Evolutionary conservation across 2,329 filamentous ascomycete genomes (phyloP).

Genomic region (Decorospora gaudefroyi): DNA sequence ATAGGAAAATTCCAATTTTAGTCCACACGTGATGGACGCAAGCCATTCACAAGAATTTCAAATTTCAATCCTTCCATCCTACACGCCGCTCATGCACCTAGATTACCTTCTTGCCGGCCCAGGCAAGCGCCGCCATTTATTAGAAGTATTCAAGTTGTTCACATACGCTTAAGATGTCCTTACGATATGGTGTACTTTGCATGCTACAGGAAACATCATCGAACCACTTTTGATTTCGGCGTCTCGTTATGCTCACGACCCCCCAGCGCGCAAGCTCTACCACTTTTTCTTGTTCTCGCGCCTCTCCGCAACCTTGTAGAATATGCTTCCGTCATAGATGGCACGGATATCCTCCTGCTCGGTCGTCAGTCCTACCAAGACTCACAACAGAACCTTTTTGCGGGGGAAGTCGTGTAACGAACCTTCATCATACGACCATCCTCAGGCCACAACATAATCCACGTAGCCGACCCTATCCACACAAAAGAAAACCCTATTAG

Average conservation of each 20-base stretch:
- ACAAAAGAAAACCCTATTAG: neutral
- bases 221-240: neutral
- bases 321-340: conserved; percentile 60
- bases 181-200: too few species aligned
- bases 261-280: too few species aligned
- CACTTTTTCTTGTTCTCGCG: conserved; percentile 3
- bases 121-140: too few species aligned
- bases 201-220: neutral
- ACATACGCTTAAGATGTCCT: too few species aligned
- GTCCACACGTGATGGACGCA: too few species aligned
- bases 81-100: too few species aligned
- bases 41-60: too few species aligned
- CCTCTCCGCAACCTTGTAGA: conserved; percentile 44
- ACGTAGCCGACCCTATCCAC: conserved; percentile 53
- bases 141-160: too few species aligned
- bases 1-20: too few species aligned
- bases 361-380: neutral
- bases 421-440: conserved; percentile 60
- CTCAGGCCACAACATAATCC: conserved; percentile 59
- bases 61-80: too few species aligned
- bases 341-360: conserved; percentile 57
- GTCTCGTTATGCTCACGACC: neutral
- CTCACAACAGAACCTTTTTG: neutral
- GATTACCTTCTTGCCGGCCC: too few species aligned
- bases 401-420: neutral